phyloP scores from a whole-genome alignment of 441 rosid genomes.

The Melastoma candidum region DNA sequence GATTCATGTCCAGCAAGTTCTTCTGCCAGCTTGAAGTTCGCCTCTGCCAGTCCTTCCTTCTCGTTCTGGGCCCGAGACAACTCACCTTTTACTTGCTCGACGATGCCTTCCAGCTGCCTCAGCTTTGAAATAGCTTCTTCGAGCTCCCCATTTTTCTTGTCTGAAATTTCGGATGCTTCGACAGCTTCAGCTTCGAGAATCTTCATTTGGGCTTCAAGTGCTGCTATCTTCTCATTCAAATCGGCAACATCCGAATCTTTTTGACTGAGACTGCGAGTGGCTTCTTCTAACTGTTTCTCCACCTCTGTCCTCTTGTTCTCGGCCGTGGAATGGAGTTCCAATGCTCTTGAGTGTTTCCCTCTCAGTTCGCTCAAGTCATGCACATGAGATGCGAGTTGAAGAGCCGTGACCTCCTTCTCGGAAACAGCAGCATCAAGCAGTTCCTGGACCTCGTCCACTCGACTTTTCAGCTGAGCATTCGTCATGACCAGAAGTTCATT shows the following conservation, averaged over 20 bases:
- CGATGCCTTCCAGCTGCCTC: slow-evolving; percentile 46
- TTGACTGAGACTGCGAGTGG: slow-evolving; percentile 30
- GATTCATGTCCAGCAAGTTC: slow-evolving; percentile 58
- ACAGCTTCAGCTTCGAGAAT: slow-evolving; percentile 38
- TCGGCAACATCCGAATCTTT: slow-evolving; percentile 48
- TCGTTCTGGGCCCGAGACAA: slow-evolving; percentile 56
- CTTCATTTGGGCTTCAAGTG: slow-evolving; percentile 47
- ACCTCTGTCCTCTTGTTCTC: slow-evolving; percentile 31
- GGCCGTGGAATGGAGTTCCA: slow-evolving; percentile 40
- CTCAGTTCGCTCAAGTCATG: slow-evolving; percentile 38
- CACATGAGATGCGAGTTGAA: slow-evolving; percentile 27
- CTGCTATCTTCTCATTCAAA: slow-evolving; percentile 49
- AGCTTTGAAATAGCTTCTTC: slow-evolving; percentile 46
- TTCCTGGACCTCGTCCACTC: slow-evolving; percentile 68
- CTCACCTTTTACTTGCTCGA: slow-evolving; percentile 52
- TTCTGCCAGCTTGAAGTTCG: slow-evolving; percentile 66
- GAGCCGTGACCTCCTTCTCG: slow-evolving; percentile 52
- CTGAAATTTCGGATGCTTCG: slow-evolving; percentile 50
- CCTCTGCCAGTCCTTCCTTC: slow-evolving; percentile 62
- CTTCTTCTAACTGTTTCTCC: slow-evolving; percentile 47
- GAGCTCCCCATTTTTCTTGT: slow-evolving; percentile 46
- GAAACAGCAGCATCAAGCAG: slow-evolving; percentile 40
- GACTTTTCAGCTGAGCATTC: slow-evolving; percentile 64
- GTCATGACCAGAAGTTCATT: slow-evolving; percentile 62
- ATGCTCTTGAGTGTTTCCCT: slow-evolving; percentile 45